Conservation (phyloP, 306 rosid species). For the Argentina anserina region DNA sequence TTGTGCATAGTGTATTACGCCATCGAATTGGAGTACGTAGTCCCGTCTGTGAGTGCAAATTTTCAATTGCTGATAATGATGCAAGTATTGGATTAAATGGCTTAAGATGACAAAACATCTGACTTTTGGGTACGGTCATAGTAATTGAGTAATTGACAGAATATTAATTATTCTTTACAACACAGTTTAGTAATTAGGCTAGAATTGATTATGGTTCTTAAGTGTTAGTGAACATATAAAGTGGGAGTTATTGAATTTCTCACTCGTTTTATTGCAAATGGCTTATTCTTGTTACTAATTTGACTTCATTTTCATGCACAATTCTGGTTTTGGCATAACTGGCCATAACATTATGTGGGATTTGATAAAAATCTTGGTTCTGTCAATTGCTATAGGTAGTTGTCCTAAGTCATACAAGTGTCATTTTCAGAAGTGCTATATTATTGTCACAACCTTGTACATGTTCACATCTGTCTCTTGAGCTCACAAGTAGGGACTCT, state of each 20-base stretch:
- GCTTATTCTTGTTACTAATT: neutral
- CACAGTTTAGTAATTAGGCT: neutral
- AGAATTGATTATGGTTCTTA: neutral
- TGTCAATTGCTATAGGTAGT: neutral
- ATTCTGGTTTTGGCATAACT: too few species aligned
- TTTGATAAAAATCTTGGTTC: conserved; percentile 2
- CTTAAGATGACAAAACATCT: neutral
- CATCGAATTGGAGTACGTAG: neutral
- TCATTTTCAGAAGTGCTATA: neutral
- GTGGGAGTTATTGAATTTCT: neutral
- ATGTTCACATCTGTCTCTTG: neutral
- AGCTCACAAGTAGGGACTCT: neutral
- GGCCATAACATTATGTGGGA: neutral
- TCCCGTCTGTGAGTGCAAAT: neutral
- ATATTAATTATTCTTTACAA: neutral
- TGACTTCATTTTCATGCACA: neutral
- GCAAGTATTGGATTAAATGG: neutral
- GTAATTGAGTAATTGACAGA: neutral
- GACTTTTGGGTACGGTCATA: neutral
- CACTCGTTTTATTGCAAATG: neutral
- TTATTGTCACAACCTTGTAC: neutral
- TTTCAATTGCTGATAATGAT: neutral
- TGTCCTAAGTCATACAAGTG: too few species aligned
- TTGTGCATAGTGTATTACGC: neutral
- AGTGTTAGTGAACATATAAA: neutral